Conservation (phyloP, 495 filamentous ascomycete species). For the Xylaria scruposa region DNA sequence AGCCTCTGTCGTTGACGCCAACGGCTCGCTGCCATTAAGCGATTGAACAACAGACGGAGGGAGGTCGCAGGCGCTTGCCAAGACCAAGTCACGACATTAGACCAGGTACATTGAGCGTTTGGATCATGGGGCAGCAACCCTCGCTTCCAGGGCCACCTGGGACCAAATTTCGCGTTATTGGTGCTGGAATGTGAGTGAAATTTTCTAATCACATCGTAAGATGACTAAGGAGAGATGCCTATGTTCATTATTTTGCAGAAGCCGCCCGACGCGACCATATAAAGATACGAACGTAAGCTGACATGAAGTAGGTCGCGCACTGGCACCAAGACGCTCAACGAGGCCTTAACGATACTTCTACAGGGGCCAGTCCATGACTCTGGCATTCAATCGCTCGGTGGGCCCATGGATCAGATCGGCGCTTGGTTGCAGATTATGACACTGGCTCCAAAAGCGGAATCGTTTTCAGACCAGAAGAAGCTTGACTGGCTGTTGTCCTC, state of each 20-base stretch:
- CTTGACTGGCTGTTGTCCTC: constrained; percentile 43
- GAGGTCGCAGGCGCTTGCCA: constrained; percentile 22
- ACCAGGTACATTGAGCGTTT: constrained; percentile 18
- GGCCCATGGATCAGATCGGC: constrained; percentile 37
- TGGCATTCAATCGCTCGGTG: constrained; percentile 42
- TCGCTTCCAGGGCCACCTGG: constrained; percentile 41
- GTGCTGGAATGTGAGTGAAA: constrained; percentile 43
- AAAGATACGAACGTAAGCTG: constrained; percentile 22
- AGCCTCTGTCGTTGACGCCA: constrained; percentile 4
- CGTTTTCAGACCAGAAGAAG: constrained; percentile 41
- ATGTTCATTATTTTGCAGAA: background rate
- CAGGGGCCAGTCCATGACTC: constrained; percentile 42
- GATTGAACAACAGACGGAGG: background rate
- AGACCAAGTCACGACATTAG: constrained; percentile 13
- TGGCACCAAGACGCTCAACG: constrained; percentile 43
- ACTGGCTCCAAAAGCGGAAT: constrained; percentile 38
- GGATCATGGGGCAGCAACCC: constrained; percentile 40
- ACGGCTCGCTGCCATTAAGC: constrained; percentile 16
- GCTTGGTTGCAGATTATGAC: constrained; percentile 42
- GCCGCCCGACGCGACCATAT: background rate
- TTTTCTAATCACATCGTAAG: constrained; percentile 5
- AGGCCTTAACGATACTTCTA: constrained; percentile 40
- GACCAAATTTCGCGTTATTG: constrained; percentile 43
- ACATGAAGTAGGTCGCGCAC: constrained; percentile 41
- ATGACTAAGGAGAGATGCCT: constrained; percentile 9